Evolutionary conservation across 2,329 filamentous ascomycete genomes (phyloP).

Genomic region (Neocucurbitaria cava): DNA sequence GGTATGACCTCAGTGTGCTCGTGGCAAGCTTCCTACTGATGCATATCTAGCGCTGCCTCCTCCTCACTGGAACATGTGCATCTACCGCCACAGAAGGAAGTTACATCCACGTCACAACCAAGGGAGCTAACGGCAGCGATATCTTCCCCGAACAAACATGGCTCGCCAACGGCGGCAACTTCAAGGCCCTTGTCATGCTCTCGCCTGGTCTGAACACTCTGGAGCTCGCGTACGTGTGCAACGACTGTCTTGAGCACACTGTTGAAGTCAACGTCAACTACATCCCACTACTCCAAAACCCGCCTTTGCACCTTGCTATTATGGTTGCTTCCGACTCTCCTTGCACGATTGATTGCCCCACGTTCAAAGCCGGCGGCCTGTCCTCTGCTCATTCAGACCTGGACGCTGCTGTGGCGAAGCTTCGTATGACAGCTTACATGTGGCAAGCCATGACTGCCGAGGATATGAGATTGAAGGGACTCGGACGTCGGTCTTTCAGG

Average conservation of each 20-base stretch:
- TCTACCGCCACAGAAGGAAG: constrained; percentile 21
- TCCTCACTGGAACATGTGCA: constrained; percentile 35
- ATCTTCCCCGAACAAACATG: constrained; percentile 42
- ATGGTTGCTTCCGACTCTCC: constrained; percentile 44
- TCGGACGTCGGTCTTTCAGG: constrained; percentile 37
- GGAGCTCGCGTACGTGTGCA: constrained; percentile 27
- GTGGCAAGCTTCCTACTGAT: not conserved
- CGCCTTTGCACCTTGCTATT: constrained; percentile 43
- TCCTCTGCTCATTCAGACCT: constrained; percentile 36
- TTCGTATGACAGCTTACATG: constrained; percentile 46
- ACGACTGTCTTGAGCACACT: constrained; percentile 18
- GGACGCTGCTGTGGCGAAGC: constrained; percentile 40
- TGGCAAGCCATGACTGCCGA: constrained; percentile 47
- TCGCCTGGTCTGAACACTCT: constrained; percentile 33
- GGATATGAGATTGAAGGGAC: constrained; percentile 33
- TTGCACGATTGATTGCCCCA: constrained; percentile 40
- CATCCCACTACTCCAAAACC: constrained; percentile 38
- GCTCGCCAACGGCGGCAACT: constrained; percentile 39
- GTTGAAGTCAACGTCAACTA: constrained; percentile 30
- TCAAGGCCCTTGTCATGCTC: constrained; percentile 43
- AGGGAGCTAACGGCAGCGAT: constrained; percentile 22
- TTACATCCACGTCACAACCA: constrained; percentile 31
- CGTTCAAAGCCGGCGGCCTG: constrained; percentile 29
- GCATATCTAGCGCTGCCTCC: constrained; percentile 30
- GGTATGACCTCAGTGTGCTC: not conserved